Evolutionary conservation across 208 protist genomes (phyloP), one percentile per base, ranked within the genome.

Genomic region (Cochliopodium minus): DNA sequence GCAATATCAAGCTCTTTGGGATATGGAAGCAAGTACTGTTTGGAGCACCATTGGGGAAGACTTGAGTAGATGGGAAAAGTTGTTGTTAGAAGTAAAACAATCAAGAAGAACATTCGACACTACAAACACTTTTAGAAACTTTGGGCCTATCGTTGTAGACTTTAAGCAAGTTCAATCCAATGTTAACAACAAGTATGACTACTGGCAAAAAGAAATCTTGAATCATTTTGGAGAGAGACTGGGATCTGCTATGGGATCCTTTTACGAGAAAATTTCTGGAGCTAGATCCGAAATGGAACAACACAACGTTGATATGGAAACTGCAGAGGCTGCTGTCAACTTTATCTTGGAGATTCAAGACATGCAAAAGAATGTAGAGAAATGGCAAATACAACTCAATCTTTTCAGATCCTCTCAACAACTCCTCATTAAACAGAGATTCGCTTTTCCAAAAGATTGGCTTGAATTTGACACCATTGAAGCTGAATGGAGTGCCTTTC

Each of bases 361-460:
- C 63, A 73, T 71, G 59, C 81, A 72, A 71, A 76, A 60, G 58
- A 65, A 54, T 30, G 52, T 62, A 52, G 69, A 52, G 17, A 30
- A 17, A 40, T 88, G 60, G 74, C 73, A 43, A 47, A 38, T 15
- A 2, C 17, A 64, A 22, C n/a, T 90, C 4, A 38, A 55, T 20
- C 47, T 77, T 0, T 81, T 91, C 65, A 53, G 62, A 17, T 51
- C 70, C 6, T 78, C 85, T 29, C 82, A 96, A 64, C 71, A 78
- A 17, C 74, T 78, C 29, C 74, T 96, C 55, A 67, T 75, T 32
- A 69, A 79, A 30, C 76, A 93, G 47, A 56, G 78, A 43, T 74
- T 88, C 76, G 54, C 74, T 30, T 88, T 94, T 46, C 87, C 89
- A 9, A 67, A 77, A 4, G 80, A 81, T 49, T 96, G 91, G 87